These are phyloP conservation scores for Turritis glabra DNA, from an alignment of 345 rosid species.

Conservation along the genomic window DNA sequence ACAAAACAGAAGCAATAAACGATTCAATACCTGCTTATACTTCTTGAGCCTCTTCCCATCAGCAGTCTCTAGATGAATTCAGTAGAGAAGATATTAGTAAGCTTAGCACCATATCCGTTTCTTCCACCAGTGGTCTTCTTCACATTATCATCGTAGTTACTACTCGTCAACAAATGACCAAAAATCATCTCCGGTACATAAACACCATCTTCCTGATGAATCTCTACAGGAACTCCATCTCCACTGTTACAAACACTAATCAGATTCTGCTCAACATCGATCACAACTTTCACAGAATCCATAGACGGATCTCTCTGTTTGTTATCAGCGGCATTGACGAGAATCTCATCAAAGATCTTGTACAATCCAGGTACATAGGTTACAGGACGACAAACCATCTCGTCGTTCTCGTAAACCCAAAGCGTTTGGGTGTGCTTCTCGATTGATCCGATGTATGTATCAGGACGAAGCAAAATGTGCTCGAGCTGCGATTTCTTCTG, in stretches of 20 bases:
- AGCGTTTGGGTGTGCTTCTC: constrained; percentile 87
- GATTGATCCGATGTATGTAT: constrained; percentile 93
- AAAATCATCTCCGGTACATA: constrained; percentile 95
- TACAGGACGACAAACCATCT: constrained; percentile 69
- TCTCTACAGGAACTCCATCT: constrained; percentile 91
- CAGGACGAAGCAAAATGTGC: constrained; percentile 96
- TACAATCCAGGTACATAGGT: constrained; percentile 90
- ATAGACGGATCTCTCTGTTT: constrained; percentile 87
- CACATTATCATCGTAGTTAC: constrained; percentile 75
- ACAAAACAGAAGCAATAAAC: no score
- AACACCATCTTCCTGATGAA: constrained; percentile 88
- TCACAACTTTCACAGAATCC: constrained; percentile 72
- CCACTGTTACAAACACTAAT: constrained; percentile 91
- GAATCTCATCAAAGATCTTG: constrained; percentile 96
- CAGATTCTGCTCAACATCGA: constrained; percentile 67
- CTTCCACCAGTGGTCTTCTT: constrained; percentile 99
- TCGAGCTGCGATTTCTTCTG: constrained; percentile 99
- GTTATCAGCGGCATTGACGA: constrained; percentile 95
- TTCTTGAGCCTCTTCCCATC: constrained; percentile 77
- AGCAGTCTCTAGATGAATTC: constrained; percentile 89
- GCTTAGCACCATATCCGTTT: constrained; percentile 96
- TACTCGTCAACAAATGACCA: constrained; percentile 89
- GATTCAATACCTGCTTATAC: constrained; percentile 73
- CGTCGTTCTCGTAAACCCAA: constrained; percentile 79
- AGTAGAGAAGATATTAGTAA: constrained; percentile 82